Percentiles rank a stretch among this genome's conserved stretches.
Evolutionary conservation across 2,329 filamentous ascomycete genomes (phyloP).

Genomic region (Lizonia empirigonia): DNA sequence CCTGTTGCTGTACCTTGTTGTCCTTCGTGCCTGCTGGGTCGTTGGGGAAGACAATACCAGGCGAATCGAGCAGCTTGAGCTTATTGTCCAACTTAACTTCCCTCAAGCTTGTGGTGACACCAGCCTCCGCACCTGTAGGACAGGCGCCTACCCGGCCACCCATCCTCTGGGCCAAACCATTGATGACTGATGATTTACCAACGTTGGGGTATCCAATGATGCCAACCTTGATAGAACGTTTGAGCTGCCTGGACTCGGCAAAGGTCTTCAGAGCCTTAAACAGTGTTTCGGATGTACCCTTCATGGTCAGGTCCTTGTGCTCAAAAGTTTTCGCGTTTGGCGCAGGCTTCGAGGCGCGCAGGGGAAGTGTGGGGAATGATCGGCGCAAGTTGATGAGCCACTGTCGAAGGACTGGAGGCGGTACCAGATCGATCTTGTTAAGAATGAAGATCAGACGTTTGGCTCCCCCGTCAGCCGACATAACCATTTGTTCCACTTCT

Average conservation of each 20-base stretch:
- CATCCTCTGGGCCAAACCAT: conserved; percentile 80
- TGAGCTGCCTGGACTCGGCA: conserved; percentile 80
- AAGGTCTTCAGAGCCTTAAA: conserved; percentile 91
- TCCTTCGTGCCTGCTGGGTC: conserved; percentile 53
- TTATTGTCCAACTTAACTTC: conserved; percentile 95
- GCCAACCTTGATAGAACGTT: conserved; percentile 87
- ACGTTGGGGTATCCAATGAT: conserved; percentile 97
- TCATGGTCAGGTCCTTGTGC: conserved; percentile 85
- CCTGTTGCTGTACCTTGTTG: conserved; percentile 71
- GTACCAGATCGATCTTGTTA: conserved; percentile 95
- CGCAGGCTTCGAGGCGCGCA: conserved; percentile 81
- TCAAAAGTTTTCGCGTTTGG: conserved; percentile 90
- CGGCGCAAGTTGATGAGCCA: conserved; percentile 86
- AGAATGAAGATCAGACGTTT: conserved; percentile 90
- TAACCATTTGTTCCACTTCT: conserved; percentile 87
- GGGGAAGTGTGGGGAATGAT: conserved; percentile 88
- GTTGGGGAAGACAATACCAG: conserved; percentile 91
- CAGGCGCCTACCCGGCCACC: conserved; percentile 73
- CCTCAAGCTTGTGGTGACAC: conserved; percentile 86
- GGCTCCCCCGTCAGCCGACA: conserved; percentile 81
- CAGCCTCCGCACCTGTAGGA: conserved; percentile 87
- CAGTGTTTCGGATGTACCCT: conserved; percentile 81
- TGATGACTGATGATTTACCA: conserved; percentile 96
- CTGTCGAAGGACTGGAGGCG: conserved; percentile 76
- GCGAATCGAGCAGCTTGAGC: conserved; percentile 89